Evolutionary conservation across 148 eudicot species (phyloP).

Genomic region (Limonium bicolor): DNA sequence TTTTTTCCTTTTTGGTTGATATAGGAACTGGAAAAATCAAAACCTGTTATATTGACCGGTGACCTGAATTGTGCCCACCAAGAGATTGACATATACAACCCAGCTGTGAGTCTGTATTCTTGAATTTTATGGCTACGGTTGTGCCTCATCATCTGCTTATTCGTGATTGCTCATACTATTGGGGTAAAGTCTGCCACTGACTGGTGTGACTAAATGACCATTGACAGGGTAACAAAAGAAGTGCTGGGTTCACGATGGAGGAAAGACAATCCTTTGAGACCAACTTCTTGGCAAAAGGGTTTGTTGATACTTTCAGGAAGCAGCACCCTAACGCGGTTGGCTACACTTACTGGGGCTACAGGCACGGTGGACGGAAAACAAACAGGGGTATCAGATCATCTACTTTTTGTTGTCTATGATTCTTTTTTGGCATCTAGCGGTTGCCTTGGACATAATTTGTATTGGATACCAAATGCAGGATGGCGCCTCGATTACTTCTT

Average conservation of each 20-base stretch:
- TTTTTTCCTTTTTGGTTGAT: conserved; percentile 8
- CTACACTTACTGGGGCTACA: conserved; percentile 93
- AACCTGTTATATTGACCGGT: conserved; percentile 93
- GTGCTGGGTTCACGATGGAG: conserved; percentile 91
- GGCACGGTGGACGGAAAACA: conserved; percentile 79
- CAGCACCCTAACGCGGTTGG: conserved; percentile 86
- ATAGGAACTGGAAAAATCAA: conserved; percentile 89
- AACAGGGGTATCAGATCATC: conserved; percentile 45
- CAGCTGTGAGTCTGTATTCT: conserved; percentile 65
- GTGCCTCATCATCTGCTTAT: no score
- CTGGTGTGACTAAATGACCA: not conserved
- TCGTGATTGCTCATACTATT: no score
- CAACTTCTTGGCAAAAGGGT: conserved; percentile 60
- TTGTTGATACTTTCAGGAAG: conserved; percentile 80
- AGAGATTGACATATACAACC: conserved; percentile 91
- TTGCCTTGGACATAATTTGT: not conserved
- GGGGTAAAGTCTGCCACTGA: no score
- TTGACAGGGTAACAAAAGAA: conserved; percentile 79
- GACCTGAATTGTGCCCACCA: conserved; percentile 94
- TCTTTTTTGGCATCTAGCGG: not conserved
- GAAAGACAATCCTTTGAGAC: conserved; percentile 77
- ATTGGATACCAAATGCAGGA: conserved; percentile 40
- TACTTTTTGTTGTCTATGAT: not conserved
- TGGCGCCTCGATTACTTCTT: conserved; percentile 96
- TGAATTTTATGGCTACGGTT: no score